These are phyloP conservation scores for Collybia sordida DNA, from an alignment of 768 basidiomycete genomes.

Conservation along the genomic window DNA sequence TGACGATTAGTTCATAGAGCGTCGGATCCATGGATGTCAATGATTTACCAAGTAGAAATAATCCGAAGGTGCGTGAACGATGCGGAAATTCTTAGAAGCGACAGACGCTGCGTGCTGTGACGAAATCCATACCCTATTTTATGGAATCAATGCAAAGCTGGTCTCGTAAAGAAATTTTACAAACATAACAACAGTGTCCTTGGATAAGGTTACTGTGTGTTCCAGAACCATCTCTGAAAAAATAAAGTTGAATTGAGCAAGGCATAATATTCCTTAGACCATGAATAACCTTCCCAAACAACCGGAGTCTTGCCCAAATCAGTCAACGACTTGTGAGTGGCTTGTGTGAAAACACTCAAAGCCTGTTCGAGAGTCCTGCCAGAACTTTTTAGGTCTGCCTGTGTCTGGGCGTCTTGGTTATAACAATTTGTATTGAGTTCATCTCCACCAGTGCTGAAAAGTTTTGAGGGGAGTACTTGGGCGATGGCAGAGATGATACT, in stretches of 20 bases:
- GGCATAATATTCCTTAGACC: not conserved
- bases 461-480: slow-evolving; percentile 47
- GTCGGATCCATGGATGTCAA: not conserved
- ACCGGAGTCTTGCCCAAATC: slow-evolving; percentile 67
- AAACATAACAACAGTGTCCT: slow-evolving; percentile 57
- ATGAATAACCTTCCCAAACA: slow-evolving; percentile 59
- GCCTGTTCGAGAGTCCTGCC: slow-evolving; percentile 63
- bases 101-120: slow-evolving; percentile 58
- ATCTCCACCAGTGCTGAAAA: slow-evolving; percentile 83
- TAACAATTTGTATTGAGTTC: slow-evolving; percentile 76
- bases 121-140: slow-evolving; percentile 67
- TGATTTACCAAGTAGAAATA: slow-evolving; percentile 69
- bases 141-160: not conserved
- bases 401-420: slow-evolving; percentile 56
- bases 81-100: slow-evolving; percentile 51
- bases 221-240: slow-evolving; percentile 63
- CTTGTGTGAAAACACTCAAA: slow-evolving; percentile 56
- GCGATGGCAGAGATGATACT: slow-evolving; percentile 55
- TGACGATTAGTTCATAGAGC: slow-evolving; percentile 13
- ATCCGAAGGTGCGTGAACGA: slow-evolving; percentile 73
- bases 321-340: slow-evolving; percentile 53
- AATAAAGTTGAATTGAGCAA: slow-evolving; percentile 20
- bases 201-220: slow-evolving; percentile 42
- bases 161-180: slow-evolving; percentile 17
- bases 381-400: slow-evolving; percentile 46